phyloP scores from a whole-genome alignment of 2,329 filamentous ascomycete genomes.

The Hortaea sp. region DNA sequence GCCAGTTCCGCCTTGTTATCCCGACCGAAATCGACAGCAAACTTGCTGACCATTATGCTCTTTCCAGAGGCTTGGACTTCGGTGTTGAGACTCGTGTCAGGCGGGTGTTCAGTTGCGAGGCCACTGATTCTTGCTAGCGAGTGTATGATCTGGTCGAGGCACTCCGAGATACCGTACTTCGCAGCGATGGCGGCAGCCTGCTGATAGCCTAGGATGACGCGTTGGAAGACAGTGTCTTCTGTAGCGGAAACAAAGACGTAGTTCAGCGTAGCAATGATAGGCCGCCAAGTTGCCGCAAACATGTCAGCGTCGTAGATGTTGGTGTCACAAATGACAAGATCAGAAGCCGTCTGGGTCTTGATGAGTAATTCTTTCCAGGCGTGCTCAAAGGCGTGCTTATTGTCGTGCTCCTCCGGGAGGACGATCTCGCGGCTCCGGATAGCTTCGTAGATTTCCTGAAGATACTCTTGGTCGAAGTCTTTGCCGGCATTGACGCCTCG shows the following conservation, averaged over 20 bases:
- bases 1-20: constrained; percentile 91
- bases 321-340: constrained; percentile 70
- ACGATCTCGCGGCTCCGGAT: constrained; percentile 95
- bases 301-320: constrained; percentile 96
- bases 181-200: constrained; percentile 91
- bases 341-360: constrained; percentile 68
- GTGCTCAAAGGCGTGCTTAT: constrained; percentile 91
- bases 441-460: constrained; percentile 78
- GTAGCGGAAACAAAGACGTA: constrained; percentile 99
- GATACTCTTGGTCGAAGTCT: constrained; percentile 74
- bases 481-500: constrained; percentile 77
- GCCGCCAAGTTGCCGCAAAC: constrained; percentile 93
- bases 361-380: constrained; percentile 90
- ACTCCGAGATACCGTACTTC: constrained; percentile 71
- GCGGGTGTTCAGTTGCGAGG: constrained; percentile 62
- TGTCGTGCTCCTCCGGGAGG: constrained; percentile 91
- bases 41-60: constrained; percentile 96
- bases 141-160: constrained; percentile 84
- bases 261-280: constrained; percentile 85
- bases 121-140: constrained; percentile 87
- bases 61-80: constrained; percentile 80
- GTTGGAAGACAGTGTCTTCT: constrained; percentile 88
- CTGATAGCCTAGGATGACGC: constrained; percentile 89
- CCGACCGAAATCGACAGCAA: constrained; percentile 88
- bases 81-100: constrained; percentile 83